Evolutionary conservation across 441 rosid genomes (phyloP), one percentile per base, ranked within the genome.

Genomic region (Brassica hybrid): DNA sequence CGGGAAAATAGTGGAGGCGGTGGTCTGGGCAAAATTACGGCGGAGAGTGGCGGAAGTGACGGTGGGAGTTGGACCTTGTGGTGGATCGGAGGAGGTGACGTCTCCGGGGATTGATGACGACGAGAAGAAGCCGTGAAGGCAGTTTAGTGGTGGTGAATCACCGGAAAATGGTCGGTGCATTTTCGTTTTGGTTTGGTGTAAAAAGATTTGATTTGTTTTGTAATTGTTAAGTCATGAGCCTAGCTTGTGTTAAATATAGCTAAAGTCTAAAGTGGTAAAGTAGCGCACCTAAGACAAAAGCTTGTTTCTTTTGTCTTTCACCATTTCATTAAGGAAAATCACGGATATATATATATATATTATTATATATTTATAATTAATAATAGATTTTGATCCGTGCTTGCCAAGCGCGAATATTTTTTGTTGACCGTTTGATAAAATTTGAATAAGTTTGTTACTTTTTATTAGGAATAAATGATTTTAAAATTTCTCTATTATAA

Each of bases 1-100:
- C 13, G 96, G 96, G 80, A 93, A 94, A 66, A 91, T 83, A 12
- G 88, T 85, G 52, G 95, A 82, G 66, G 81, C 34, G 19, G 99
- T 85, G 69, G 84, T 82, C 5, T 84, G 83, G 0, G 87, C 90
- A 69, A 93, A 90, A 69, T 85, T 74, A 41, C 77, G 91, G 78
- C 97, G 94, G 64, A 85, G 77, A 23, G 83, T 81, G 12, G 97
- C 89, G 12, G 86, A 79, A 11, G 89, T 83, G 25, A 81, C 76
- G 72, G 87, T 68, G 36, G 48, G 52, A 50, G 74, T 81, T 52
- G 71, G 74, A 10, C 77, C 85, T n/a, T 19, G 45, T 0, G 63
- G 78, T 16, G 86, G 79, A 48, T 88, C 80, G 13, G 85, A 79
- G 77, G 83, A 19, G 19, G 80, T 60, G 23, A 76, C 58, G 27